phyloP scores from a whole-genome alignment of 2,329 filamentous ascomycete genomes.

The Phialemoniopsis sp. region DNA sequence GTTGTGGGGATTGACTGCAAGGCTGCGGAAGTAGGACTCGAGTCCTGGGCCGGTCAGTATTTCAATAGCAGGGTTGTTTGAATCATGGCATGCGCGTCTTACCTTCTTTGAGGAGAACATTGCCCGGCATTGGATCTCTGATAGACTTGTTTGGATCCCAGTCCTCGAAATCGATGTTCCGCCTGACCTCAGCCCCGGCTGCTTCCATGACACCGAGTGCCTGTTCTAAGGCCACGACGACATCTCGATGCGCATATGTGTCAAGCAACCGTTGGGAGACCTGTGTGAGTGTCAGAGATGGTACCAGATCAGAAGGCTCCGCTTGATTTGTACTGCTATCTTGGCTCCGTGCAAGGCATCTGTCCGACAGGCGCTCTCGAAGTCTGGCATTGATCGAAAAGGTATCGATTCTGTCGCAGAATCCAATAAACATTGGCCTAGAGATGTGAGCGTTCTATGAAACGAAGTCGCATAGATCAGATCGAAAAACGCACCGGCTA shows the following conservation, averaged over 20 bases:
- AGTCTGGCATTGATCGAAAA: conserved; percentile 1
- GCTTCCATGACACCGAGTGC: not conserved
- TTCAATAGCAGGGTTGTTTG: too few species aligned
- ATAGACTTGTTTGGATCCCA: too few species aligned
- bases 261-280: not conserved
- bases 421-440: too few species aligned
- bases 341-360: not conserved
- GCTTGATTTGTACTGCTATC: not conserved
- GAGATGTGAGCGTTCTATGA: not conserved
- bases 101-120: too few species aligned
- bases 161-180: too few species aligned
- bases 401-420: not conserved
- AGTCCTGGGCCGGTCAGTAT: too few species aligned
- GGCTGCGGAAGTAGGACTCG: too few species aligned
- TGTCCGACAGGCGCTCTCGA: not conserved
- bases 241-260: not conserved
- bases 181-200: not conserved
- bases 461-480: conserved; percentile 2
- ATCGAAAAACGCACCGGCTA: conserved; percentile 47
- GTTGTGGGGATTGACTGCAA: too few species aligned
- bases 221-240: not conserved
- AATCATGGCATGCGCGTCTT: too few species aligned
- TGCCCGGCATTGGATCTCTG: too few species aligned
- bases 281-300: not conserved
- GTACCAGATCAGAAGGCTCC: not conserved